These are phyloP conservation scores for Dianthus caryophyllus DNA, from an alignment of 148 eudicot genomes.

Conservation along the genomic window DNA sequence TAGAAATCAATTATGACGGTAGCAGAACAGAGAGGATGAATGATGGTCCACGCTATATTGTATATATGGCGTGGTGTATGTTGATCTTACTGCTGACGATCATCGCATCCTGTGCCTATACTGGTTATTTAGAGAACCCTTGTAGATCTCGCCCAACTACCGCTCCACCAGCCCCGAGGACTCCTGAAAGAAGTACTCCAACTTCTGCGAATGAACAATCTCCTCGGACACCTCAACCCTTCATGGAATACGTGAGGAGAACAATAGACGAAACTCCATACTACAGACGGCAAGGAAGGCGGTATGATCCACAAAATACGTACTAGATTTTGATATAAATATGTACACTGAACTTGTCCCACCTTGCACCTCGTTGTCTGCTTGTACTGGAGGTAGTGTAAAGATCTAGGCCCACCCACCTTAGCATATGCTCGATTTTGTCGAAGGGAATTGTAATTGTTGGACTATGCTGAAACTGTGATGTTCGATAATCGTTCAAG, in stretches of 20 bases:
- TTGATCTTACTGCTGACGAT: conserved; percentile 30
- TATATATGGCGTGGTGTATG: conserved; percentile 29
- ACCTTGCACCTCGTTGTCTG: neutral
- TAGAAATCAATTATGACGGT: conserved; percentile 49
- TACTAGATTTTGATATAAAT: conserved; percentile 29
- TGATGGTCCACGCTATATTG: neutral
- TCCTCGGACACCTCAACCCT: conserved; percentile 76
- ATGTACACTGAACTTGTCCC: neutral
- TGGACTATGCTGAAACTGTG: neutral
- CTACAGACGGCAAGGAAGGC: conserved; percentile 57
- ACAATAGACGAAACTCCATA: conserved; percentile 90
- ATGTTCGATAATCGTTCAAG: neutral
- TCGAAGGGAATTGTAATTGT: neutral
- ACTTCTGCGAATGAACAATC: conserved; percentile 37
- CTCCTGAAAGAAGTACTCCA: conserved; percentile 42
- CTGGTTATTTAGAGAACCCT: conserved; percentile 33
- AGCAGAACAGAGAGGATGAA: conserved; percentile 13
- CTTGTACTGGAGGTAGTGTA: conserved; percentile 7
- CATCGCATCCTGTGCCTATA: conserved; percentile 20
- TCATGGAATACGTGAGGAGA: conserved; percentile 71
- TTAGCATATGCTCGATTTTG: neutral
- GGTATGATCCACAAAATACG: conserved; percentile 65
- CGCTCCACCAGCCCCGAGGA: conserved; percentile 27
- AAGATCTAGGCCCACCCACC: neutral
- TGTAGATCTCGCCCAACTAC: conserved; percentile 16